These are phyloP conservation scores for Kuraishia cidri DNA, from an alignment of 805 yeast species.

Conservation along the genomic window DNA sequence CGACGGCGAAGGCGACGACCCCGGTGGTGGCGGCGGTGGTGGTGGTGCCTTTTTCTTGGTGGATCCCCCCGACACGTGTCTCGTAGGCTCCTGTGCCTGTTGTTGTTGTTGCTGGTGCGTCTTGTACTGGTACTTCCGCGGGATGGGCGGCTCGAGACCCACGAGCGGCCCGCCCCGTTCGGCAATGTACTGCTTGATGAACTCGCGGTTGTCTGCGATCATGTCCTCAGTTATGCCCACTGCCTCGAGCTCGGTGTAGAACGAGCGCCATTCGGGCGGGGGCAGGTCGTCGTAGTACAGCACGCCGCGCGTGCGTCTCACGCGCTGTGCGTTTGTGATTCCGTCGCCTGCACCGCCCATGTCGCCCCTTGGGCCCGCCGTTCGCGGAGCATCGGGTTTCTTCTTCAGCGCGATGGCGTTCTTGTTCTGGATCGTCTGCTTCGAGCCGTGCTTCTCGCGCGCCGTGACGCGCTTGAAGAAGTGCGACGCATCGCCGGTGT, in stretches of 20 bases:
- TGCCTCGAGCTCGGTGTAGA: conserved; percentile 62
- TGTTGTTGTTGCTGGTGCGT: conserved; percentile 12
- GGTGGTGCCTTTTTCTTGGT: conserved; percentile 23
- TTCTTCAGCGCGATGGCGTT: conserved; percentile 79
- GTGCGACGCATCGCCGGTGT: conserved; percentile 78
- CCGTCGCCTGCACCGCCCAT: conserved; percentile 17
- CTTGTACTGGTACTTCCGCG: conserved; percentile 41
- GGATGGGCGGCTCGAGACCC: conserved; percentile 80
- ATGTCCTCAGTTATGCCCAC: conserved; percentile 82
- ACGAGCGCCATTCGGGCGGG: conserved; percentile 76
- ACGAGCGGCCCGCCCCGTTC: conserved; percentile 73
- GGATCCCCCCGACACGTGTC: too few relatives aligned
- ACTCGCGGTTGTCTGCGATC: conserved; percentile 81
- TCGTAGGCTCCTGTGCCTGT: too few relatives aligned
- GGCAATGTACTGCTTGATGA: conserved; percentile 69
- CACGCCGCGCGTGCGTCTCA: conserved; percentile 46
- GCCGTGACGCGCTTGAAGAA: conserved; percentile 70
- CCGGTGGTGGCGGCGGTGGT: conserved; percentile 28
- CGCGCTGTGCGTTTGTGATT: conserved; percentile 41
- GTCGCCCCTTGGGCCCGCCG: conserved; percentile 64
- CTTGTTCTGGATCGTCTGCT: conserved; percentile 76
- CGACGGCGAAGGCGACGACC: conserved; percentile 12
- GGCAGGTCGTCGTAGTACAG: conserved; percentile 72
- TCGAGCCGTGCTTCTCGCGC: conserved; percentile 78
- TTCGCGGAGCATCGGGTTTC: conserved; percentile 21